Percentiles rank a stretch among this genome's conserved stretches.
Evolutionary conservation across 768 basidiomycete species (phyloP).

Genomic region (Rhizopogon roseolus): DNA sequence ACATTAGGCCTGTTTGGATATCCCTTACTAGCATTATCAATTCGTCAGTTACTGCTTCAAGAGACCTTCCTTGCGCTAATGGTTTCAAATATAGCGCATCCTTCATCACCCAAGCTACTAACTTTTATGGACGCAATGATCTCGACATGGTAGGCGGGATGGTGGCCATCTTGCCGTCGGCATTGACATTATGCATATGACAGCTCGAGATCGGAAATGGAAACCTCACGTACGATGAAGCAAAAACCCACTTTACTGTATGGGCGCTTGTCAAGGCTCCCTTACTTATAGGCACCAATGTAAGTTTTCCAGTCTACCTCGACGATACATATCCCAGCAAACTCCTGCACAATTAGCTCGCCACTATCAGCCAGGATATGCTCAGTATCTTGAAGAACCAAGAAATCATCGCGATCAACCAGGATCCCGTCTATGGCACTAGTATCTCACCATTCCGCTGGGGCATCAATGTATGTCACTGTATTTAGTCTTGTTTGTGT

Average conservation of each 20-base stretch:
- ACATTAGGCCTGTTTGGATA: conserved; percentile 39
- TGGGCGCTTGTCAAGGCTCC: conserved; percentile 70
- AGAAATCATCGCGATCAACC: conserved; percentile 65
- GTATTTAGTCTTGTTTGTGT: background rate
- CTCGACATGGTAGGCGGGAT: conserved; percentile 50
- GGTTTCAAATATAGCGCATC: conserved; percentile 41
- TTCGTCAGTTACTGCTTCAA: conserved; percentile 27
- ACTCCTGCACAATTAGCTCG: conserved; percentile 33
- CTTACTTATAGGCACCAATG: conserved; percentile 57
- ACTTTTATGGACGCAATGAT: conserved; percentile 64
- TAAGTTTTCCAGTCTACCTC: conserved; percentile 22
- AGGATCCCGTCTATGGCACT: conserved; percentile 57
- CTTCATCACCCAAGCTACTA: conserved; percentile 55
- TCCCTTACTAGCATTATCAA: conserved; percentile 53
- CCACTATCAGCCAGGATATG: conserved; percentile 42
- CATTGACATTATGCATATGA: conserved; percentile 3
- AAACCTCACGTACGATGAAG: conserved; percentile 54
- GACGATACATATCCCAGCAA: background rate
- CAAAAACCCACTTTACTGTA: conserved; percentile 65
- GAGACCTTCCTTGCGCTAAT: background rate
- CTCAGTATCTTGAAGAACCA: conserved; percentile 53
- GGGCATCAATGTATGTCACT: conserved; percentile 51
- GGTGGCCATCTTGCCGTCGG: background rate
- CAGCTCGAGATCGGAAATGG: conserved; percentile 65
- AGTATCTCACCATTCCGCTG: conserved; percentile 65